Evolutionary conservation across 352 stramenopile species (phyloP).

Genomic region (Globisporangium alternatum): DNA sequence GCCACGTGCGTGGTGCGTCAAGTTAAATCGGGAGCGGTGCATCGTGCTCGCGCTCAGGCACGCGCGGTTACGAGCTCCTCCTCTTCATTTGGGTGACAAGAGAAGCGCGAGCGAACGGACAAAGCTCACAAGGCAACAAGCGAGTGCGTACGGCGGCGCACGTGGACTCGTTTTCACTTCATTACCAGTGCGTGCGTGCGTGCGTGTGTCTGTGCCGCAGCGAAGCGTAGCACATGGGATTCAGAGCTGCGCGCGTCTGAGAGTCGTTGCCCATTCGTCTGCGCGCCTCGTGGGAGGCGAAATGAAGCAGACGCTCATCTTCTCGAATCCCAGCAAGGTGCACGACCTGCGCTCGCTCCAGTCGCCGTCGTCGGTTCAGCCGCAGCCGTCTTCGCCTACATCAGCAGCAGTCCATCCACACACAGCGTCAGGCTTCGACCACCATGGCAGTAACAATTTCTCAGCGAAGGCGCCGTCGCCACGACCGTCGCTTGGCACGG

Average conservation of each 20-base stretch:
- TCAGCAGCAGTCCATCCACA: not conserved
- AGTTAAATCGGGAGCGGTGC: not conserved
- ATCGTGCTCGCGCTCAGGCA: not conserved
- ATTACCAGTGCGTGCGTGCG: not conserved
- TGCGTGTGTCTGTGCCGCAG: not conserved
- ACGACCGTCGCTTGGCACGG: not conserved
- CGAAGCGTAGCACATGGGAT: slow-evolving; percentile 2
- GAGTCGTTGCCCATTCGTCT: not conserved
- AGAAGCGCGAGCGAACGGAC: not conserved
- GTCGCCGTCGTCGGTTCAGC: not conserved
- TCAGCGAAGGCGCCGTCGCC: not conserved
- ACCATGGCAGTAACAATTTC: not conserved
- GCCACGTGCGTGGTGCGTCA: not conserved
- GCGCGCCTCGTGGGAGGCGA: not conserved
- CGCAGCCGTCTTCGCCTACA: not conserved
- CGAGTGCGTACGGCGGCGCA: not conserved
- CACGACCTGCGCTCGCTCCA: slow-evolving; percentile 15
- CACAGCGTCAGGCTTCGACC: not conserved
- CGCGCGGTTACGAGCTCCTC: not conserved
- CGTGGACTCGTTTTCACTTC: not conserved
- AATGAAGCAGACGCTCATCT: slow-evolving; percentile 18
- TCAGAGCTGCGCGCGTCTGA: not conserved
- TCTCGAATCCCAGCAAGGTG: slow-evolving; percentile 15
- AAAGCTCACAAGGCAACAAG: not conserved
- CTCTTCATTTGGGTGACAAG: not conserved